phyloP scores from a whole-genome alignment of 2,329 filamentous ascomycete genomes.

The Colletotrichum magnum region DNA sequence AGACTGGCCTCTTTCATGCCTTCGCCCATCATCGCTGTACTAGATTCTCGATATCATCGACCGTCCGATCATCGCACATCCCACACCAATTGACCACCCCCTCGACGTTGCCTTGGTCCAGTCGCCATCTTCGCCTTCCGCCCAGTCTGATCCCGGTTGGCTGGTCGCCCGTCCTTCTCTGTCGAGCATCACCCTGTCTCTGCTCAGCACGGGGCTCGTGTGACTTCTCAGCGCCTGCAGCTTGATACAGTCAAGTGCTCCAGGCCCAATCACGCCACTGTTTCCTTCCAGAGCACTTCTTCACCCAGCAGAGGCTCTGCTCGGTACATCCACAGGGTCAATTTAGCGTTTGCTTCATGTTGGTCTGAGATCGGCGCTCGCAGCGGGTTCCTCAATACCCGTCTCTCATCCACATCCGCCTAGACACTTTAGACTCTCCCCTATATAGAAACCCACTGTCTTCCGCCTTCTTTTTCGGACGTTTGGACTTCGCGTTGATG shows the following conservation, averaged over 20 bases:
- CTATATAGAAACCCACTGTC: conserved; percentile 42
- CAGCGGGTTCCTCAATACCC: conserved; percentile 33
- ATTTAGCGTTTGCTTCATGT: conserved; percentile 43
- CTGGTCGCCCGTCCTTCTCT: conserved; percentile 24
- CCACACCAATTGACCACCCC: not conserved
- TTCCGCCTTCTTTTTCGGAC: conserved; percentile 27
- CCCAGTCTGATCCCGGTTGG: conserved; percentile 32
- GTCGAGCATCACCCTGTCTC: conserved; percentile 35
- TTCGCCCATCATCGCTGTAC: conserved; percentile 10
- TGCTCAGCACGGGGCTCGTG: conserved; percentile 16
- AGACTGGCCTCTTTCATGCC: conserved; percentile 38
- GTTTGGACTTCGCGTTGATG: conserved; percentile 17
- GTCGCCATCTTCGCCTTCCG: conserved; percentile 7
- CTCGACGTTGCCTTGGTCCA: conserved; percentile 17
- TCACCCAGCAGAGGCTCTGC: conserved; percentile 5
- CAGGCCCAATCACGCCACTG: conserved; percentile 30
- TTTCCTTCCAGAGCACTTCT: conserved; percentile 3
- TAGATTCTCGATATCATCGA: conserved; percentile 5
- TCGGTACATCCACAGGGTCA: conserved; percentile 25
- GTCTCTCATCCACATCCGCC: conserved; percentile 12
- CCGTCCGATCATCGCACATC: conserved; percentile 33
- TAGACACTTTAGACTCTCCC: conserved; percentile 40
- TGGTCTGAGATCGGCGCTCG: conserved; percentile 40
- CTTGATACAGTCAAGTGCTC: conserved; percentile 20
- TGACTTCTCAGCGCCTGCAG: conserved; percentile 22